Percentiles rank a stretch among this genome's conserved stretches.
phyloP scores from a whole-genome alignment of 2,329 filamentous ascomycete species.

The Fusarium keratoplasticum region DNA sequence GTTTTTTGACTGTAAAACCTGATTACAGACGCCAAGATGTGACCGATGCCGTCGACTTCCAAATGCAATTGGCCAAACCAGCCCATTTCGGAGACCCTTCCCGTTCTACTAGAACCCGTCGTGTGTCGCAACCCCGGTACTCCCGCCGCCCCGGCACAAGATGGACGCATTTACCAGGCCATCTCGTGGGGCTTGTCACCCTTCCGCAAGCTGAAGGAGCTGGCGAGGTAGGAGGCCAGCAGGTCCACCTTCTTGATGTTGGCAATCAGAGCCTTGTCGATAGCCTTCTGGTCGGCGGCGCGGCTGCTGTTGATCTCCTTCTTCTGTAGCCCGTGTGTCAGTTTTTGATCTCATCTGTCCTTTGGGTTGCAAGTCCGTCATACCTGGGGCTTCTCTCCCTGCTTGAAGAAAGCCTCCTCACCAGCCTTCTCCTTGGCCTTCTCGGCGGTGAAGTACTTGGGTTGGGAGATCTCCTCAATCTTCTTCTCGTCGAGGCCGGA shows the following conservation, averaged over 20 bases:
- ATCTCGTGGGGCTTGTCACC: conserved; percentile 99
- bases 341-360: too few relatives aligned
- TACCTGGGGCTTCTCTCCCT: conserved; percentile 98
- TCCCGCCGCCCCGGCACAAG: conserved; percentile 44
- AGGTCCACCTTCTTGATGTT: conserved; percentile 98
- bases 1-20: conserved; percentile 71
- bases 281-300: conserved; percentile 96
- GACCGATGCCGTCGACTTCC: conserved; percentile 74
- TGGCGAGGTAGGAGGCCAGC: conserved; percentile 92
- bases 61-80: conserved; percentile 74
- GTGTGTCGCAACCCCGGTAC: conserved; percentile 47
- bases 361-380: too few relatives aligned
- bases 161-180: conserved; percentile 83
- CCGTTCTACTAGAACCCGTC: conserved; percentile 58
- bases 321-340: conserved; percentile 73
- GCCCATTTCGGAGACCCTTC: conserved; percentile 61
- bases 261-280: conserved; percentile 95
- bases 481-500: conserved; percentile 89
- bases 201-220: conserved; percentile 98
- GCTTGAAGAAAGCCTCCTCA: conserved; percentile 99
- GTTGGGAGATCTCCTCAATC: conserved; percentile 80
- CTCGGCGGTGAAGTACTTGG: conserved; percentile 96
- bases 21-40: conserved; percentile 75
- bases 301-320: conserved; percentile 94
- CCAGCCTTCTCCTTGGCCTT: conserved; percentile 94